These are phyloP conservation scores for Boletellus ananas DNA, from an alignment of 768 basidiomycete genomes.

Conservation along the genomic window DNA sequence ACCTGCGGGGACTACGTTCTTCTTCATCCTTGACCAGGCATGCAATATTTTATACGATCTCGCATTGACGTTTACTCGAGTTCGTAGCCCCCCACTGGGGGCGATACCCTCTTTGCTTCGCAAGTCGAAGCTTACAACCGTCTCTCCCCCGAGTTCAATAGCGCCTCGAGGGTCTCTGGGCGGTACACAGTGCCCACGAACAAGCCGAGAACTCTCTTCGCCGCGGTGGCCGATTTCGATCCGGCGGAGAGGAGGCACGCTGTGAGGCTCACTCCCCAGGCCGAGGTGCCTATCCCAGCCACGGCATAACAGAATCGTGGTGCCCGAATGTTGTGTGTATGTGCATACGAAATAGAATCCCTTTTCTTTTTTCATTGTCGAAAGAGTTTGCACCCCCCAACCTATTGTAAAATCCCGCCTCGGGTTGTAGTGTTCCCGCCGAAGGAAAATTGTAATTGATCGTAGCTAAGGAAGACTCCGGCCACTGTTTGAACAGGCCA, in stretches of 20 bases:
- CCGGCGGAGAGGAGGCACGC: slow-evolving; percentile 40
- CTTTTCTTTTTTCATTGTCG: too few relatives aligned
- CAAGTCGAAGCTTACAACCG: slow-evolving; percentile 59
- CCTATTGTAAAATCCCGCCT: too few relatives aligned
- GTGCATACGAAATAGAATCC: too few relatives aligned
- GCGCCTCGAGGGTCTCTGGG: slow-evolving; percentile 52
- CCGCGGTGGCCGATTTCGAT: slow-evolving; percentile 42
- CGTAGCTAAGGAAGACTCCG: too few relatives aligned
- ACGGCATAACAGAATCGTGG: background rate
- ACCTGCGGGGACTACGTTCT: slow-evolving; percentile 53
- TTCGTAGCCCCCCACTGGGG: slow-evolving; percentile 35
- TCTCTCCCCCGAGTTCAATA: slow-evolving; percentile 56
- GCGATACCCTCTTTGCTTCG: slow-evolving; percentile 55
- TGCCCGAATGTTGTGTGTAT: too few relatives aligned
- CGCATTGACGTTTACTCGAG: background rate
- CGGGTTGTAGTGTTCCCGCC: too few relatives aligned
- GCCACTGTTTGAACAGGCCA: too few relatives aligned
- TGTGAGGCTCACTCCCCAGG: slow-evolving; percentile 46
- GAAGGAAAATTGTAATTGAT: too few relatives aligned
- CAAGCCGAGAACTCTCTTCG: slow-evolving; percentile 47
- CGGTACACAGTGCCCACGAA: slow-evolving; percentile 51
- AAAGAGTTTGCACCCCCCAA: too few relatives aligned
- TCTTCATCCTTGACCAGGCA: slow-evolving; percentile 51
- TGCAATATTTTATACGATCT: background rate
- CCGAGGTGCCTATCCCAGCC: slow-evolving; percentile 43